A percentile compares a stretch with the other conserved stretches of the same genome.
phyloP scores from a whole-genome alignment of 768 basidiomycete genomes.

The Lentinula edodes region DNA sequence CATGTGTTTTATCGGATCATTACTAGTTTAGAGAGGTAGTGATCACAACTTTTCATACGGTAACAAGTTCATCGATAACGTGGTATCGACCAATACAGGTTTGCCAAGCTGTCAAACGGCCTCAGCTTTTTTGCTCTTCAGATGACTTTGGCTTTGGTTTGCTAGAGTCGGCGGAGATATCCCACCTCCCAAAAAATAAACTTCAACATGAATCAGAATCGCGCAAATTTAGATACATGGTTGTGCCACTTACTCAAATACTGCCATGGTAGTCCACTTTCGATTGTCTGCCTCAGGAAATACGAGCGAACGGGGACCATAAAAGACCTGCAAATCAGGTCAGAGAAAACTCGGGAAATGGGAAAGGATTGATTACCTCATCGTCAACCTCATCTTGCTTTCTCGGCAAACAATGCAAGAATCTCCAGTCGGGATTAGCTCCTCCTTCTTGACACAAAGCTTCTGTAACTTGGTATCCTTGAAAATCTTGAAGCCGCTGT shows the following conservation, averaged over 20 bases:
- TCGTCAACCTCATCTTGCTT: constrained; percentile 94
- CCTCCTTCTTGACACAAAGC: constrained; percentile 73
- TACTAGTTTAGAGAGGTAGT: no score
- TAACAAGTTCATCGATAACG: background rate
- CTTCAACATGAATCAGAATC: constrained; percentile 4
- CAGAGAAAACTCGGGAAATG: background rate
- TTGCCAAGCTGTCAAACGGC: no score
- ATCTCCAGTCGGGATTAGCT: constrained; percentile 85
- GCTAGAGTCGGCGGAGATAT: background rate
- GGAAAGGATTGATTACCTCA: constrained; percentile 47
- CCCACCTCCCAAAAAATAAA: constrained; percentile 43
- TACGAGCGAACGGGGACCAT: constrained; percentile 85
- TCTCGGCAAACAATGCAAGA: constrained; percentile 93
- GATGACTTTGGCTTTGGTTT: no score
- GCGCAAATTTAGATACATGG: background rate
- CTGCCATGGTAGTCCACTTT: constrained; percentile 94
- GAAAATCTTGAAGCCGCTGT: constrained; percentile 79
- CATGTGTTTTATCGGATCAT: no score
- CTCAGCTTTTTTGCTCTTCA: background rate
- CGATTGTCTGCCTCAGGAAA: constrained; percentile 96
- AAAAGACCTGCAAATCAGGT: constrained; percentile 66
- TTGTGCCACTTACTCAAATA: constrained; percentile 67
- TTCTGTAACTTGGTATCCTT: constrained; percentile 94
- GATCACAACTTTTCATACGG: no score
- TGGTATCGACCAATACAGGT: background rate